A percentile compares a stretch with the other conserved stretches of the same genome.
Conservation (phyloP, 768 basidiomycete genomes). For the Pleurotus sapidus region DNA sequence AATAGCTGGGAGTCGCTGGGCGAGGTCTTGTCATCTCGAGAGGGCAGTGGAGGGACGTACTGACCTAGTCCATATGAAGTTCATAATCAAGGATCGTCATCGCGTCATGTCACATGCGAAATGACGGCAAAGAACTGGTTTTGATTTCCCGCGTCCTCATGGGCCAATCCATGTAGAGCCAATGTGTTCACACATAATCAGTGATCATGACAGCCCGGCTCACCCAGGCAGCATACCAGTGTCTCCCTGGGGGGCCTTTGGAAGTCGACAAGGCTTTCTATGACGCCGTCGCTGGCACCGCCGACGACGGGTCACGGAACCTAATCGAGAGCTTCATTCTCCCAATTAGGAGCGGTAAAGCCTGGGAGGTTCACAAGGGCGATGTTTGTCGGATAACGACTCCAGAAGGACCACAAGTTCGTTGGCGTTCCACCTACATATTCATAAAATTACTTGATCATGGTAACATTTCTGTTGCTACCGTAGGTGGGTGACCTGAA, state of each 20-base stretch:
- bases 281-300: conserved; percentile 11
- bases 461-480: not conserved
- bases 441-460: not conserved
- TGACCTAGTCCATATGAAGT: too few relatives aligned
- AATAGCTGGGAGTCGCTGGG: conserved; percentile 19
- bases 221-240: conserved; percentile 15
- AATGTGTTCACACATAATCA: not conserved
- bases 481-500: conserved; percentile 16
- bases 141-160: too few relatives aligned
- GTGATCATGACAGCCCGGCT: not conserved
- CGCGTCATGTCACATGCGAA: too few relatives aligned
- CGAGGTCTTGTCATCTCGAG: not conserved
- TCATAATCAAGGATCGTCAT: too few relatives aligned
- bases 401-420: conserved; percentile 18
- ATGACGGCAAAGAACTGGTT: too few relatives aligned
- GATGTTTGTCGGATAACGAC: conserved; percentile 18
- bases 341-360: conserved; percentile 16
- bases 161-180: too few relatives aligned
- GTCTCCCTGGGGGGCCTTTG: conserved; percentile 10
- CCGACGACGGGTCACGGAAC: conserved; percentile 2
- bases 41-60: not conserved
- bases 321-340: conserved; percentile 16
- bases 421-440: not conserved
- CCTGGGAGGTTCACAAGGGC: conserved; percentile 17
- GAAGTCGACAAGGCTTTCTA: conserved; percentile 16